A percentile compares a stretch with the other conserved stretches of the same genome.
These are phyloP conservation scores for Monosporascus sp. DNA, from an alignment of 2,329 filamentous ascomycete species.

Conservation along the genomic window DNA sequence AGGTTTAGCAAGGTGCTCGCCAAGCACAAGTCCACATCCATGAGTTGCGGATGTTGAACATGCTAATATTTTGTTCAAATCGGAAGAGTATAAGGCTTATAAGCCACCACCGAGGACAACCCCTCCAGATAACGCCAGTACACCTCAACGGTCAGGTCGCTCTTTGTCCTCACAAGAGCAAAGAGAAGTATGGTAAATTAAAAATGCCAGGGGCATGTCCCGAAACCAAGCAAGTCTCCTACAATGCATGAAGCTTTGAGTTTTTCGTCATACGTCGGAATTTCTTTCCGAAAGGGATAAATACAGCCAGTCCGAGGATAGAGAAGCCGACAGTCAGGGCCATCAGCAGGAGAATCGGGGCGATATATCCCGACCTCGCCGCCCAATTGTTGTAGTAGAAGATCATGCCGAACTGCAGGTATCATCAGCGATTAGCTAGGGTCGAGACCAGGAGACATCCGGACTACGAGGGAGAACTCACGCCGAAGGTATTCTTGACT, in stretches of 20 bases:
- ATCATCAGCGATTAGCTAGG: not conserved
- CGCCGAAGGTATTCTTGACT: slow-evolving; percentile 51
- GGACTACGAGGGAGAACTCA: slow-evolving; percentile 13
- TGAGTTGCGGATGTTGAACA: too few relatives aligned
- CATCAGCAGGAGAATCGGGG: slow-evolving; percentile 22
- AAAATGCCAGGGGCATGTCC: not conserved
- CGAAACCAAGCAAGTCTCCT: not conserved
- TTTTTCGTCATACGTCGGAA: slow-evolving; percentile 26
- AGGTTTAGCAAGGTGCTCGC: too few relatives aligned
- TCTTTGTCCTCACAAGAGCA: too few relatives aligned
- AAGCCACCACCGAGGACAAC: too few relatives aligned
- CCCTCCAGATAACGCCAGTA: too few relatives aligned
- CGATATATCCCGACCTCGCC: slow-evolving; percentile 18
- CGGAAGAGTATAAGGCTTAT: too few relatives aligned
- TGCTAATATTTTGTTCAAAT: too few relatives aligned
- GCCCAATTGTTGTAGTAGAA: slow-evolving; percentile 26
- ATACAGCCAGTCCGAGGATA: slow-evolving; percentile 21
- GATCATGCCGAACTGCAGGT: slow-evolving; percentile 25
- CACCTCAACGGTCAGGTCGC: too few relatives aligned
- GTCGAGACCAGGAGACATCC: not conserved
- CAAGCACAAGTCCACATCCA: too few relatives aligned
- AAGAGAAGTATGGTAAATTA: not conserved
- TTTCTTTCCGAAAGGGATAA: slow-evolving; percentile 24
- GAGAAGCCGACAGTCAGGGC: slow-evolving; percentile 20
- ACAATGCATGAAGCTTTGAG: slow-evolving; percentile 22